Evolutionary conservation across 2,329 filamentous ascomycete species (phyloP), one percentile per base, ranked within the genome.

Genomic region (Apiospora arundinis): DNA sequence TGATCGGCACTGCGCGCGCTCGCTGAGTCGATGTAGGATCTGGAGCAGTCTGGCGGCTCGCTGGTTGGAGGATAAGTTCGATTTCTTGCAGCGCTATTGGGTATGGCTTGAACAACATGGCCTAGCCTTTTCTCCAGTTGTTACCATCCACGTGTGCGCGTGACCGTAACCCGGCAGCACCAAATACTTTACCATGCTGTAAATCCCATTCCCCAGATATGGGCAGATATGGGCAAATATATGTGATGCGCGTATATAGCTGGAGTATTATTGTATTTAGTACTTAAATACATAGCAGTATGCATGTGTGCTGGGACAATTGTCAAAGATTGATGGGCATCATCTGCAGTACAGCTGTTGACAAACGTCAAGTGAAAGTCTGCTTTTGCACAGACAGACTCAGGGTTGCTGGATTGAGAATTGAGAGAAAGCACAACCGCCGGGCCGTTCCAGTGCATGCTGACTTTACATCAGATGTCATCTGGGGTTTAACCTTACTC

Each of bases 401-500:
- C 16, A 40, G 18, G 18, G 18, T 32, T 32, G 6, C 32, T 4
- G 32, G 32, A 32, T 32, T 6, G 32, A 32, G 32, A 32, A 32
- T 32, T 32, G 9, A 40, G 32, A 23, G 56, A 40, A 63, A 18
- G 18, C 56, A 63, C 37, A 40, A 6, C 1, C 32, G 18, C 21
- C 32, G 56, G 56, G 56, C 56, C 56, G 56, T 63, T n/a, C 56
- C 56, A n/a, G 56, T n/a, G 32, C 25, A 60, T 37, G 52, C 52
- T 32, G 25, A 60, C 52, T 60, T 60, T 42, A 14, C 40, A 42
- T 9, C 49, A 28, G 25, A 60, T 60, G 25, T 16, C 52, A 60
- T 60, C 28, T 12, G 40, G 40, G 40, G 16, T 45, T 63, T 40
- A 37, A 63, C 56, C 32, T 63, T 40, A 32, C 32, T 40, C 56